These are phyloP conservation scores for Melocanna baccifera DNA, from an alignment of 176 grass and related monocot genomes.

Conservation along the genomic window DNA sequence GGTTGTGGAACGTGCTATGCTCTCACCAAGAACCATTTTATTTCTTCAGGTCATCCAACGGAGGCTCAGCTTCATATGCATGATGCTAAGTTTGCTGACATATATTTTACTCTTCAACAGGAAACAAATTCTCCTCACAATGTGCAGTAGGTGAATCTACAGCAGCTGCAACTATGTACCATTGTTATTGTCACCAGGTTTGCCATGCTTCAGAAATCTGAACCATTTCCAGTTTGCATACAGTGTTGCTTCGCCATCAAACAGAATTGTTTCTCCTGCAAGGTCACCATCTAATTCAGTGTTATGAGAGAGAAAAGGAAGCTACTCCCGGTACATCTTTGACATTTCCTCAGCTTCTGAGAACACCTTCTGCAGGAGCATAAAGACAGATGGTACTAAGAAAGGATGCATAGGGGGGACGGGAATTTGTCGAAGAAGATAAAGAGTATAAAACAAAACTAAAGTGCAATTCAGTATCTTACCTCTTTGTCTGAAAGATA, in stretches of 20 bases:
- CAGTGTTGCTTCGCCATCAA: constrained; percentile 62
- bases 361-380: constrained; percentile 65
- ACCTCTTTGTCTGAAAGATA: constrained; percentile 80
- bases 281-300: constrained; percentile 24
- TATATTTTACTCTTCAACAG: background rate
- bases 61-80: background rate
- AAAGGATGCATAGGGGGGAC: background rate
- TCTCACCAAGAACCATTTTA: background rate
- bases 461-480: constrained; percentile 28
- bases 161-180: background rate
- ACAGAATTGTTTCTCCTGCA: constrained; percentile 36
- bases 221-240: constrained; percentile 97
- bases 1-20: background rate
- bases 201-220: constrained; percentile 55
- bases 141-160: background rate
- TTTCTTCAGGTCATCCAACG: background rate
- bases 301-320: constrained; percentile 44
- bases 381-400: constrained; percentile 14
- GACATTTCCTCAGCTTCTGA: constrained; percentile 76
- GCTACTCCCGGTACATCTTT: constrained; percentile 51
- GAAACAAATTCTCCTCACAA: background rate
- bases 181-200: constrained; percentile 15
- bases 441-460: background rate
- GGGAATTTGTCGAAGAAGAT: constrained; percentile 3
- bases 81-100: background rate